A percentile compares a stretch with the other conserved stretches of the same genome.
These are phyloP conservation scores for Ophiostoma quercus DNA, from an alignment of 2,329 filamentous ascomycete species.

Conservation along the genomic window DNA sequence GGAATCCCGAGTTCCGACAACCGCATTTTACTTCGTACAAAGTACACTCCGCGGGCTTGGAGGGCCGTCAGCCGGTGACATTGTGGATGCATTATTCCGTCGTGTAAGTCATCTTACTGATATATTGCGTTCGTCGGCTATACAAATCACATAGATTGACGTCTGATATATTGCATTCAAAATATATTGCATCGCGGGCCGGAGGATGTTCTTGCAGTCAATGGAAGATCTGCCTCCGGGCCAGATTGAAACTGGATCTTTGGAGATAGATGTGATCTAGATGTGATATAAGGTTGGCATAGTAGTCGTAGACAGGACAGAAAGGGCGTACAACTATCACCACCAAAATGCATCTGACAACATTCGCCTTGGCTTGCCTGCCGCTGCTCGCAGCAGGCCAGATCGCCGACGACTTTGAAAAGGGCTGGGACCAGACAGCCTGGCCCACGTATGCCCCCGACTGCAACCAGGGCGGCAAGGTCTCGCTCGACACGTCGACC, in stretches of 20 bases:
- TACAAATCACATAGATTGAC: not conserved
- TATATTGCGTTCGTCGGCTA: not conserved
- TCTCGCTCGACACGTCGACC: slow-evolving; percentile 51
- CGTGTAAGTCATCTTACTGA: not conserved
- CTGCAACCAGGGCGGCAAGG: slow-evolving; percentile 55
- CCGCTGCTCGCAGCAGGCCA: slow-evolving; percentile 48
- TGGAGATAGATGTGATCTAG: no score
- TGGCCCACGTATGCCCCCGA: slow-evolving; percentile 57
- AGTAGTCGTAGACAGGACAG: not conserved
- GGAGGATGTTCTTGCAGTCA: not conserved
- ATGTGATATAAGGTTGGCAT: not conserved
- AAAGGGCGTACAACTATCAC: no score
- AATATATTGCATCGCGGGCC: not conserved
- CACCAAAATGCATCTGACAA: not conserved
- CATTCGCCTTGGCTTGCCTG: slow-evolving; percentile 37
- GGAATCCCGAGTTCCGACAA: slow-evolving; percentile 1
- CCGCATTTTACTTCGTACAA: not conserved
- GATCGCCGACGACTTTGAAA: slow-evolving; percentile 53
- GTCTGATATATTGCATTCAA: not conserved
- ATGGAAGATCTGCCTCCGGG: not conserved
- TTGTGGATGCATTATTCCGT: not conserved
- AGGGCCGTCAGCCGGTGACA: not conserved
- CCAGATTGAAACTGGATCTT: not conserved
- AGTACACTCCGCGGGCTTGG: not conserved
- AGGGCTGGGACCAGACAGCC: slow-evolving; percentile 51